A percentile compares a stretch with the other conserved stretches of the same genome.
Evolutionary conservation across 2,329 filamentous ascomycete genomes (phyloP).

Genomic region (Colletotrichum filicis): DNA sequence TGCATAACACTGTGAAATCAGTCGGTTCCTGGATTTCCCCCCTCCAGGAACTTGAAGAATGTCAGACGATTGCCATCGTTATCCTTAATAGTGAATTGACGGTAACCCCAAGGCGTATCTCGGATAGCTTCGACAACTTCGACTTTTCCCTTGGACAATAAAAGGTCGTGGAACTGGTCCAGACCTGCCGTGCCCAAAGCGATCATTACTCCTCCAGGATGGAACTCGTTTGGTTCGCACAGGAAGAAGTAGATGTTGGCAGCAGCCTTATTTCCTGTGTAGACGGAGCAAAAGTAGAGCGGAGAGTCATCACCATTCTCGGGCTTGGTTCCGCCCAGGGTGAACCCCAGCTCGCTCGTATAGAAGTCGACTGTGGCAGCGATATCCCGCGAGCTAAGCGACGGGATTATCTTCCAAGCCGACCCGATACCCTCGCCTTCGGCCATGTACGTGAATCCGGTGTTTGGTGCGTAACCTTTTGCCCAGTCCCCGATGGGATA

Average conservation of each 20-base stretch:
- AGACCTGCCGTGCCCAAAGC: slow-evolving; percentile 13
- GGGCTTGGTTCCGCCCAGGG: neutral
- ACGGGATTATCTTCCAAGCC: slow-evolving; percentile 31
- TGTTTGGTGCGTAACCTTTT: no score
- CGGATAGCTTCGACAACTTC: slow-evolving; percentile 3
- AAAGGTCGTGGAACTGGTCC: neutral
- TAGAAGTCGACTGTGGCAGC: slow-evolving; percentile 13
- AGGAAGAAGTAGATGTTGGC: slow-evolving; percentile 26
- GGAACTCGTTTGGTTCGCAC: neutral
- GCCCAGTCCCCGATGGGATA: neutral
- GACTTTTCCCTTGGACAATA: neutral
- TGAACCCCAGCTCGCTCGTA: slow-evolving; percentile 7
- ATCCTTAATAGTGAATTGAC: slow-evolving; percentile 20
- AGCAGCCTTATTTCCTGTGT: slow-evolving; percentile 4
- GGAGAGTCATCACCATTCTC: neutral
- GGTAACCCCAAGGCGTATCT: slow-evolving; percentile 16
- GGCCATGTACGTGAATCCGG: neutral
- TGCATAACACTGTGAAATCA: neutral
- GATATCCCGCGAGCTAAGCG: slow-evolving; percentile 6
- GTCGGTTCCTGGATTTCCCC: slow-evolving; percentile 18
- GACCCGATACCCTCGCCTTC: neutral
- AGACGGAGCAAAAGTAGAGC: slow-evolving; percentile 21
- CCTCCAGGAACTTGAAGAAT: slow-evolving; percentile 23
- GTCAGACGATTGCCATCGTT: slow-evolving; percentile 9
- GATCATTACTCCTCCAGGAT: slow-evolving; percentile 6